Conservation (phyloP, 306 rosid species). For the Ormosia semicastrata region DNA sequence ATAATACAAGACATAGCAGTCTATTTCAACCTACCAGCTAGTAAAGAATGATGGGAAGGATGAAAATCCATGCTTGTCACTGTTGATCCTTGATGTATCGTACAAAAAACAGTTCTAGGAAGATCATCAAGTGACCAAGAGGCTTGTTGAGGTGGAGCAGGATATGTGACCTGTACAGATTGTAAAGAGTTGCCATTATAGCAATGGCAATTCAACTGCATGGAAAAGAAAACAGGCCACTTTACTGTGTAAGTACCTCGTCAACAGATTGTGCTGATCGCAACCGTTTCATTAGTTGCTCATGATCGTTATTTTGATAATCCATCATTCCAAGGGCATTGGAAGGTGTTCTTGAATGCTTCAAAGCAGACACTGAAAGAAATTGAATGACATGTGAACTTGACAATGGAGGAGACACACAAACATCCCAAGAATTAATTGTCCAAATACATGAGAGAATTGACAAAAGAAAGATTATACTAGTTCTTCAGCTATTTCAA, state of each 20-base stretch:
- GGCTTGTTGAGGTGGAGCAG: conserved; percentile 30
- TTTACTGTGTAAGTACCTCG: conserved; percentile 40
- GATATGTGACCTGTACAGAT: conserved; percentile 43
- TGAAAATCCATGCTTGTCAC: conserved; percentile 65
- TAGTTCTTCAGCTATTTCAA: conserved; percentile 13
- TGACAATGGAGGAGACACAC: background rate
- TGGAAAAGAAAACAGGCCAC: conserved; percentile 21
- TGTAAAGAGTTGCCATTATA: background rate
- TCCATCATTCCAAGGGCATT: conserved; percentile 55
- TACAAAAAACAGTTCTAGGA: conserved; percentile 44
- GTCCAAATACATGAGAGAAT: background rate
- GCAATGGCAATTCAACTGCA: background rate
- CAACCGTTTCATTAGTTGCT: conserved; percentile 52
- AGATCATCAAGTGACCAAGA: conserved; percentile 43
- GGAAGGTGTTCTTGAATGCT: conserved; percentile 49
- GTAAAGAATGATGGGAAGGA: conserved; percentile 52
- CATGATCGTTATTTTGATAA: conserved; percentile 41
- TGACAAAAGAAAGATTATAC: background rate
- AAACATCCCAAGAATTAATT: background rate
- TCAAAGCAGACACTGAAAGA: conserved; percentile 49
- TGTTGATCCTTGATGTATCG: conserved; percentile 41
- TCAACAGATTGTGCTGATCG: conserved; percentile 51
- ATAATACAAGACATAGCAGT: background rate
- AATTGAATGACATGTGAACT: conserved; percentile 5
- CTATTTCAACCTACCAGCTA: conserved; percentile 45